These are phyloP conservation scores for Juglanconis sp. DNA, from an alignment of 2,329 filamentous ascomycete genomes.

Conservation along the genomic window DNA sequence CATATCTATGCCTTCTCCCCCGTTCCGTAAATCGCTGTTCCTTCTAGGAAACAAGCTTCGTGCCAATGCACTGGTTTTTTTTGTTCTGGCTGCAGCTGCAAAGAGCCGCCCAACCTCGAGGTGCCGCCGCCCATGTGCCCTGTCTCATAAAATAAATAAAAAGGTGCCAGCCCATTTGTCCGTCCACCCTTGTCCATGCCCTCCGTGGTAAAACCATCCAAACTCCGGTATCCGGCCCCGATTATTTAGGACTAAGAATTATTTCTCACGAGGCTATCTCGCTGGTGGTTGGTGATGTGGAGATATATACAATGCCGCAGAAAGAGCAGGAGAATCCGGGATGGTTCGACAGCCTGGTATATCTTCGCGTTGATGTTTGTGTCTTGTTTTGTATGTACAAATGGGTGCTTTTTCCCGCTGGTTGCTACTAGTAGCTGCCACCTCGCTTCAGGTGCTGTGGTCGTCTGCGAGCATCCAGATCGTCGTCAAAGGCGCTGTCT, in stretches of 20 bases:
- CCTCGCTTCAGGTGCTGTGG: slow-evolving; percentile 40
- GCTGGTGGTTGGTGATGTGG: not conserved
- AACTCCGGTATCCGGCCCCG: not conserved
- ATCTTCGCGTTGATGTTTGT: not conserved
- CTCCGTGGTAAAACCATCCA: not conserved
- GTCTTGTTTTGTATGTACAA: not conserved
- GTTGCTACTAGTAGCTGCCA: slow-evolving; percentile 27
- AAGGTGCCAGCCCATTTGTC: slow-evolving; percentile 8
- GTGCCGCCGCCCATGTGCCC: not conserved
- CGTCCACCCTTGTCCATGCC: not conserved
- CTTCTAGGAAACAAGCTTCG: not conserved
- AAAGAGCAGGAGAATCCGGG: not conserved
- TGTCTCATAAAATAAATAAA: not conserved
- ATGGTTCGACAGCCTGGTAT: not conserved
- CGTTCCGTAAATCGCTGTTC: not conserved
- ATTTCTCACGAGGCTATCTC: not conserved
- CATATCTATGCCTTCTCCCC: not conserved
- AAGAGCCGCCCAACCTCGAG: slow-evolving; percentile 3
- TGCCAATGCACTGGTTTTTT: not conserved
- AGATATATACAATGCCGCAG: slow-evolving; percentile 13
- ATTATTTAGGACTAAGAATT: not conserved
- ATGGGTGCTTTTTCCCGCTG: not conserved
- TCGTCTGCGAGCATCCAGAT: slow-evolving; percentile 33
- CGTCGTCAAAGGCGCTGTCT: slow-evolving; percentile 42
- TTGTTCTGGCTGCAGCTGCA: slow-evolving; percentile 5